Evolutionary conservation across 2,329 filamentous ascomycete genomes (phyloP).

Genomic region (Neoascochyta sp.): DNA sequence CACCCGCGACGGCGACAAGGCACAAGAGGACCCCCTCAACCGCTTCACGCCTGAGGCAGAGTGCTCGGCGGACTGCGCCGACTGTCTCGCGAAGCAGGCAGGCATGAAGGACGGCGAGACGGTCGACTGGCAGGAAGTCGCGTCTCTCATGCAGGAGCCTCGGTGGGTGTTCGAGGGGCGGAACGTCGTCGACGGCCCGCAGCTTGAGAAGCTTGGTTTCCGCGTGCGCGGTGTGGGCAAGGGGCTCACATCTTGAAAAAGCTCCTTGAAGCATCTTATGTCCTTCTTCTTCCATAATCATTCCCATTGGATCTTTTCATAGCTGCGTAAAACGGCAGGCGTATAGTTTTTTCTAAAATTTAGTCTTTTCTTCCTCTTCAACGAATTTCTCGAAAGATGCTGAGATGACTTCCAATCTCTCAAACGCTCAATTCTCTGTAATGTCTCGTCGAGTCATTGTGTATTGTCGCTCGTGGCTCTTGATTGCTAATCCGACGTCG

Average conservation of each 20-base stretch:
- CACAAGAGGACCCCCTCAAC: slow-evolving; percentile 1
- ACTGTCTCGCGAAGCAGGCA: neutral
- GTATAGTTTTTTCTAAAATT: too few relatives aligned
- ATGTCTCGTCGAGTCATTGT: too few relatives aligned
- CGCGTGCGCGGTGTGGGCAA: slow-evolving; percentile 12
- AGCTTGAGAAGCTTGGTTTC: slow-evolving; percentile 35
- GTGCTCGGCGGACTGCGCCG: neutral
- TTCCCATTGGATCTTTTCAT: too few relatives aligned
- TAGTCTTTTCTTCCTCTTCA: too few relatives aligned
- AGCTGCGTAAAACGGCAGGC: too few relatives aligned
- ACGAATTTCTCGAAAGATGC: too few relatives aligned
- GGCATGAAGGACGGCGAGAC: neutral
- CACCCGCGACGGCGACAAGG: neutral
- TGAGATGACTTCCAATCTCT: too few relatives aligned
- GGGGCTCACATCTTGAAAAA: neutral
- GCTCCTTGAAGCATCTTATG: too few relatives aligned
- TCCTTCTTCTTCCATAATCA: neutral
- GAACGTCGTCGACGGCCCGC: slow-evolving; percentile 32
- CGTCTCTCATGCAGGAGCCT: slow-evolving; percentile 30
- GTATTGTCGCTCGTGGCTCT: too few relatives aligned
- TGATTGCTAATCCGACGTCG: too few relatives aligned
- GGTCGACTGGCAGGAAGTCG: slow-evolving; percentile 33
- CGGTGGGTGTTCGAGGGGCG: slow-evolving; percentile 38
- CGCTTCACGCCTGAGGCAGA: neutral
- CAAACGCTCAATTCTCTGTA: too few relatives aligned